phyloP scores from a whole-genome alignment of 2,329 filamentous ascomycete genomes.

The Rhinocladiella similis region DNA sequence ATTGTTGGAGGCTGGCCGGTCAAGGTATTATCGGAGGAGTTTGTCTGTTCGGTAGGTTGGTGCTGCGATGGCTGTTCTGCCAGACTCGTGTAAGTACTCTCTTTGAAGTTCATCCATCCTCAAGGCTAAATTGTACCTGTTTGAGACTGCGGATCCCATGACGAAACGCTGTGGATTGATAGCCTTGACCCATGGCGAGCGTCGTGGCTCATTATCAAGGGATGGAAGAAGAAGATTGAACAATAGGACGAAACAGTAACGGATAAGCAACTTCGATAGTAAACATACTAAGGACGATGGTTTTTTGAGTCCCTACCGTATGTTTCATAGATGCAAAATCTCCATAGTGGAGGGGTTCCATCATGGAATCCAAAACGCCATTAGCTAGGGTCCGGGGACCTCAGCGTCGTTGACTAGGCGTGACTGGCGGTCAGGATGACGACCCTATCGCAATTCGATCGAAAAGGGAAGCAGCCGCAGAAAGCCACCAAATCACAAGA shows the following conservation, averaged over 20 bases:
- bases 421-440: neutral
- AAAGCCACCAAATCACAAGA: neutral
- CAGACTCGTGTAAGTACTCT: neutral
- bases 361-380: neutral
- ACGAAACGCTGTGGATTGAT: conserved; percentile 4
- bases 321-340: neutral
- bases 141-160: neutral
- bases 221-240: neutral
- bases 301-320: neutral
- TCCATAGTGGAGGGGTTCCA: neutral
- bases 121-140: neutral
- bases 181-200: conserved; percentile 1
- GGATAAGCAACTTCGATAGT: no score
- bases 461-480: neutral
- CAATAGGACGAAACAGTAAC: neutral
- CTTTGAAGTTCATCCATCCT: no score
- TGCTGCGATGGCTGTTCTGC: neutral
- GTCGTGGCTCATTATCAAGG: conserved; percentile 11
- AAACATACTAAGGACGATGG: no score
- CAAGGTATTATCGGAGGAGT: conserved; percentile 9
- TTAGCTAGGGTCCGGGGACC: neutral
- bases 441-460: neutral
- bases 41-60: neutral
- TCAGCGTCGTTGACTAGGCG: neutral
- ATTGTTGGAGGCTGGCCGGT: conserved; percentile 1